Evolutionary conservation across 164 flowering plant species (phyloP), one percentile per base, ranked within the genome.

Genomic region (Protea cynaroides): DNA sequence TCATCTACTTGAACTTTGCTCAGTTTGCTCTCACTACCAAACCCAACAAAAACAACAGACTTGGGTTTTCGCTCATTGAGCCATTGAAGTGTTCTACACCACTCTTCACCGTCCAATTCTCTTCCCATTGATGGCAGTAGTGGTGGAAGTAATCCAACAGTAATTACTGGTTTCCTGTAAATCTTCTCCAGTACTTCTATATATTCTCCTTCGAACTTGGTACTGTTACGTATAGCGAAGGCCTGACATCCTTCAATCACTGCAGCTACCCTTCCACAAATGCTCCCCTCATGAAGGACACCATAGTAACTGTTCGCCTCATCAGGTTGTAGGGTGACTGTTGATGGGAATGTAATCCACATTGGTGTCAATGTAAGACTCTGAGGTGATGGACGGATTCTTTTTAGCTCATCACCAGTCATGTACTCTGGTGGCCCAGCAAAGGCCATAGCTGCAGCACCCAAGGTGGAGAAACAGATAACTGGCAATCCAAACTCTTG

Each of bases 21-120:
- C 23, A 69, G 24, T 44, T 69, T 69, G 25, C 47, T 36, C 58
- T 69, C 72, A 23, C 67, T 69, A 3, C 71, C 71, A 69, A 69
- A 69, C 51, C 71, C 71, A 29, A 69, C 80, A 56, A 65, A 77
- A 15, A 77, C 47, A 22, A 74, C 75, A 6, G 80, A 68, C 9
- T 63, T 63, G 5, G 53, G 44, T 4, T 13, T 53, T 25, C 64
- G 68, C 29, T 64, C n/a, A 53, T 70, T 59, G 0, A 70, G 64
- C 72, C 72, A 70, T 36, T 64, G 52, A 59, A 69, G 64, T 21
- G 18, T 22, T 11, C 34, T 36, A 4, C 7, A 18, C 64, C 61
- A 64, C 24, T 37, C 10, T 12, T 25, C 56, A 8, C 13, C 19
- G 1, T 8, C 22, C 52, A 36, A 37, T 19, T 46, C 61, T 36